Percentiles rank a stretch among this genome's conserved stretches.
Evolutionary conservation across 2,329 filamentous ascomycete genomes (phyloP).

Genomic region (Talaromyces marneffei): DNA sequence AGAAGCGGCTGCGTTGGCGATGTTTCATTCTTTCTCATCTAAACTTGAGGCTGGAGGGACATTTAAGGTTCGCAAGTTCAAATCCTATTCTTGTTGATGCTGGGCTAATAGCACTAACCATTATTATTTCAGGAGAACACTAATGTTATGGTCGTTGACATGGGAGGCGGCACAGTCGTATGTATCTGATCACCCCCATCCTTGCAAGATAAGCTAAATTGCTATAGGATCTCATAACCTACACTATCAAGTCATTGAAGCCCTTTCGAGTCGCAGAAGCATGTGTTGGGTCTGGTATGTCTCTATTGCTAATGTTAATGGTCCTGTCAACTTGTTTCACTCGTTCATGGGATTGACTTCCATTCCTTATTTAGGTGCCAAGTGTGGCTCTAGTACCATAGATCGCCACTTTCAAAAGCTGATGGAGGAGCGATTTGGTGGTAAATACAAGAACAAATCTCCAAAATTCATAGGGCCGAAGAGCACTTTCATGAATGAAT

Average conservation of each 20-base stretch:
- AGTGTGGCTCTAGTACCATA: conserved; percentile 10
- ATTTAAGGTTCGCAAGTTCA: background rate
- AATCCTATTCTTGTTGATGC: background rate
- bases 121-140: background rate
- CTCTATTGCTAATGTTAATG: background rate
- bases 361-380: background rate
- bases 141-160: conserved; percentile 5
- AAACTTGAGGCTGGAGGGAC: background rate
- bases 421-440: conserved; percentile 3
- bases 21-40: background rate
- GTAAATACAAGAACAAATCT: background rate
- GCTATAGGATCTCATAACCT: conserved; percentile 9
- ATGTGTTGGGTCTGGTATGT: conserved; percentile 6
- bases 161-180: conserved; percentile 5
- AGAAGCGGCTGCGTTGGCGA: background rate
- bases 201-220: background rate
- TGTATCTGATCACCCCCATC: too few species aligned
- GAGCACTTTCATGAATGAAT: background rate
- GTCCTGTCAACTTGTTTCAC: background rate
- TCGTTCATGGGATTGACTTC: background rate
- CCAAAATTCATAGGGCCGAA: background rate
- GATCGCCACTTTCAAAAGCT: conserved; percentile 4
- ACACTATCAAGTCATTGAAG: background rate
- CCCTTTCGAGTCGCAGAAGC: conserved; percentile 7
- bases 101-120: background rate